These are phyloP conservation scores for Albatrellus ellisii DNA, from an alignment of 768 basidiomycete species.

Conservation along the genomic window DNA sequence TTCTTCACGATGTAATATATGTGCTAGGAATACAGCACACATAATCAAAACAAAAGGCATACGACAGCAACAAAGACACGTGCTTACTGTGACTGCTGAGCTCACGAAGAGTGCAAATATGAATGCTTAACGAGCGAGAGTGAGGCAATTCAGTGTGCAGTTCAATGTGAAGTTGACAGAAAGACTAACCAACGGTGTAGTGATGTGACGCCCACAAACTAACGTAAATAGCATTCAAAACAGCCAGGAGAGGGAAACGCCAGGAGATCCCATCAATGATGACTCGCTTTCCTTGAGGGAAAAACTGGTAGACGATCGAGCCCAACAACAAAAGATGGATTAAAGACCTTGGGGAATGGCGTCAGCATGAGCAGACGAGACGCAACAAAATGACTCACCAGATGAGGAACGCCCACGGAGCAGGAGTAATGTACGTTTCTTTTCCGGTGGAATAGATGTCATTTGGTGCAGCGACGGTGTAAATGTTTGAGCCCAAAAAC, in stretches of 20 bases:
- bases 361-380: constrained; percentile 1
- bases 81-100: constrained; percentile 41
- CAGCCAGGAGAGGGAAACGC: constrained; percentile 79
- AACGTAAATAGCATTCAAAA: constrained; percentile 85
- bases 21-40: constrained; percentile 39
- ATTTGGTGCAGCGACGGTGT: constrained; percentile 66
- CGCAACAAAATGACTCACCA: constrained; percentile 35
- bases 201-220: constrained; percentile 72
- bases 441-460: constrained; percentile 62
- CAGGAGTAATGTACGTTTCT: constrained; percentile 91
- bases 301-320: constrained; percentile 85
- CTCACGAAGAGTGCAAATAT: constrained; percentile 81
- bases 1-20: constrained; percentile 95
- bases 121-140: constrained; percentile 43
- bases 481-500: constrained; percentile 86
- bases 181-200: constrained; percentile 44
- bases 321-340: constrained; percentile 89
- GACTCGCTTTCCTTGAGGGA: constrained; percentile 56
- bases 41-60: constrained; percentile 18
- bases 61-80: background rate
- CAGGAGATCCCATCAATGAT: constrained; percentile 84
- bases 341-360: constrained; percentile 43
- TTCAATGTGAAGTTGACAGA: background rate
- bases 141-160: constrained; percentile 3
- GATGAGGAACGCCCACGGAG: constrained; percentile 83